Evolutionary conservation across 2,329 filamentous ascomycete species (phyloP).

Genomic region (Alternaria sp.): DNA sequence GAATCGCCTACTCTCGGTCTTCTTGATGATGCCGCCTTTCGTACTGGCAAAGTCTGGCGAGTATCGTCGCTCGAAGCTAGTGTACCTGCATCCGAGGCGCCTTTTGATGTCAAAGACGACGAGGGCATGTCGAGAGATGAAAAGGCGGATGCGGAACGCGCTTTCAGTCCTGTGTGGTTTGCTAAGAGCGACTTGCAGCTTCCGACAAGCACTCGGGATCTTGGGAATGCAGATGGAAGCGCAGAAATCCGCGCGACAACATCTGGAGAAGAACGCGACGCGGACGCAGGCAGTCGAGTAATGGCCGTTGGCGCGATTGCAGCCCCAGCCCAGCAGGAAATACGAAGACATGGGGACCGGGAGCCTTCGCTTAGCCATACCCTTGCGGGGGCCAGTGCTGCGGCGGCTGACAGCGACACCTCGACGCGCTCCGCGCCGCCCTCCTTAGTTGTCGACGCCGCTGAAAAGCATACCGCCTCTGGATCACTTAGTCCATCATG

Average conservation of each 20-base stretch:
- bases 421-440: conserved; percentile 25
- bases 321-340: conserved; percentile 2
- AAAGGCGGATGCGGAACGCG: conserved; percentile 1
- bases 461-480: conserved; percentile 36
- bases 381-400: conserved; percentile 14
- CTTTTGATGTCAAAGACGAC: conserved; percentile 13
- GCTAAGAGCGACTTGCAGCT: conserved; percentile 18
- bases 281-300: background rate
- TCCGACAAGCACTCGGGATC: background rate
- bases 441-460: conserved; percentile 41
- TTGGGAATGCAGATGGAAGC: background rate
- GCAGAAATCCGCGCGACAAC: background rate
- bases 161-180: conserved; percentile 13
- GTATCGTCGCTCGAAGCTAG: conserved; percentile 6
- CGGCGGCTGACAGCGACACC: conserved; percentile 10
- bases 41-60: background rate
- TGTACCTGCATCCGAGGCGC: conserved; percentile 26
- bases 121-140: background rate
- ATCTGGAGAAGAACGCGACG: background rate
- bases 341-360: conserved; percentile 9
- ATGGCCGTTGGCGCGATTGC: conserved; percentile 1
- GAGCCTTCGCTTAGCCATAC: conserved; percentile 12
- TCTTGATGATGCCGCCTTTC: background rate
- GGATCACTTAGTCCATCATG: conserved; percentile 42
- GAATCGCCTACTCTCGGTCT: background rate